These are phyloP conservation scores for Paratrypanosoma confusum DNA, from an alignment of 208 protist species.

Conservation along the genomic window DNA sequence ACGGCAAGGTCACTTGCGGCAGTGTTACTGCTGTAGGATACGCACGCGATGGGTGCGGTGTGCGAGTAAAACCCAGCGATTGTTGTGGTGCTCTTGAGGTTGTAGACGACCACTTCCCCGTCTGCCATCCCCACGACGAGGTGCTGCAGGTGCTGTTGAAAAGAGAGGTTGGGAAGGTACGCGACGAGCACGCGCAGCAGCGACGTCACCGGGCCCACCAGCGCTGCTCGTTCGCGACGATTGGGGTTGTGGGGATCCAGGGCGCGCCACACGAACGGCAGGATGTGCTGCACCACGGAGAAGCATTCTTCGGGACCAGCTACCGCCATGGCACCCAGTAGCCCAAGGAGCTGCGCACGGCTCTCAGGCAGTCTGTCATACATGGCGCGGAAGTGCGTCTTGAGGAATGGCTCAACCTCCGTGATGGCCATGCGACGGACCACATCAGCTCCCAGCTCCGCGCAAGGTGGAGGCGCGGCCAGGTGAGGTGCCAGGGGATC, in stretches of 20 bases:
- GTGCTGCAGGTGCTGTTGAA: slow-evolving; percentile 56
- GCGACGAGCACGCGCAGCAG: slow-evolving; percentile 28
- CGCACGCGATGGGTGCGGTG: slow-evolving; percentile 27
- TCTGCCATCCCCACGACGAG: slow-evolving; percentile 46
- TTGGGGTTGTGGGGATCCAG: slow-evolving; percentile 26
- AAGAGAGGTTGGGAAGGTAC: slow-evolving; percentile 57
- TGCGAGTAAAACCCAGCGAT: slow-evolving; percentile 52
- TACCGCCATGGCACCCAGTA: no score
- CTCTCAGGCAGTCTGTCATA: no score
- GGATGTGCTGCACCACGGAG: no score
- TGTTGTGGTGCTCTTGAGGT: slow-evolving; percentile 40
- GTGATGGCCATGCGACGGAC: no score
- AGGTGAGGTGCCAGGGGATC: no score
- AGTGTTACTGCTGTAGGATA: slow-evolving; percentile 69
- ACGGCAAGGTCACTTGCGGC: slow-evolving; percentile 56
- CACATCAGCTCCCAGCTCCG: no score
- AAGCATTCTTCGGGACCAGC: no score
- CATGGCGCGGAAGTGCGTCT: no score
- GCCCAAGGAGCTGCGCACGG: no score
- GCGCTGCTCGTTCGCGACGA: slow-evolving; percentile 21
- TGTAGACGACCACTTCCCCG: slow-evolving; percentile 59
- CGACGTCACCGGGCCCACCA: slow-evolving; percentile 23
- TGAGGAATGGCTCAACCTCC: no score
- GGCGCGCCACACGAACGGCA: slow-evolving; percentile 16
- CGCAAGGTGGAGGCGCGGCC: no score